phyloP scores from a whole-genome alignment of 179 eudicot genomes.

The Actinidia polygama region DNA sequence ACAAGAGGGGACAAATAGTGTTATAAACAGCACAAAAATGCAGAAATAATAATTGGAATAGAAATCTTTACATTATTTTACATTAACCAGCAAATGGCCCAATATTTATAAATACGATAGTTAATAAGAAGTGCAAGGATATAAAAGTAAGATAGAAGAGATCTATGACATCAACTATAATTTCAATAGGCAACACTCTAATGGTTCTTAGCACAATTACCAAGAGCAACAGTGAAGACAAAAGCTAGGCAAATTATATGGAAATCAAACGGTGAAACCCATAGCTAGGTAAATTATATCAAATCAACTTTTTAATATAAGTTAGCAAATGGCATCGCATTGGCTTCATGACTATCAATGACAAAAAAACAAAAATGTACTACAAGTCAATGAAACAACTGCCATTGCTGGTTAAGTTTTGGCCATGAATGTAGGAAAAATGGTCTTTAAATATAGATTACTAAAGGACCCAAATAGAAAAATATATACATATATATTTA shows the following conservation, averaged over 20 bases:
- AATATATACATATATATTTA: neutral
- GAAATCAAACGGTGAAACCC: neutral
- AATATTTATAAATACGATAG: too few relatives aligned
- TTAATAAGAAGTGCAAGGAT: neutral
- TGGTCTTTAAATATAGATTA: neutral
- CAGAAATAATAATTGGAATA: neutral
- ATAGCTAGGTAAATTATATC: neutral
- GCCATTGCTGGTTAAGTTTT: neutral
- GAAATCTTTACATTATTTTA: neutral
- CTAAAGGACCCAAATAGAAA: neutral
- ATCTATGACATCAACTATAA: neutral
- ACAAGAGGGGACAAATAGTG: neutral
- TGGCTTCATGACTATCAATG: neutral
- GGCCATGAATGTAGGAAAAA: neutral
- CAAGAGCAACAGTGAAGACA: neutral
- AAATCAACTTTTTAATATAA: neutral
- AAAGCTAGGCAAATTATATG: conserved; percentile 2
- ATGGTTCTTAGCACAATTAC: neutral
- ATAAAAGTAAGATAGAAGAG: neutral
- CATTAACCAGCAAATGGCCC: neutral
- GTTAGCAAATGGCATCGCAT: neutral
- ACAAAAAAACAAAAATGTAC: neutral
- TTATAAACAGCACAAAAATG: neutral
- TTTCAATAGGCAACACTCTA: neutral
- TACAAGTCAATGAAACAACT: neutral